phyloP scores from a whole-genome alignment of 441 rosid species.

The Jatropha podagrica region DNA sequence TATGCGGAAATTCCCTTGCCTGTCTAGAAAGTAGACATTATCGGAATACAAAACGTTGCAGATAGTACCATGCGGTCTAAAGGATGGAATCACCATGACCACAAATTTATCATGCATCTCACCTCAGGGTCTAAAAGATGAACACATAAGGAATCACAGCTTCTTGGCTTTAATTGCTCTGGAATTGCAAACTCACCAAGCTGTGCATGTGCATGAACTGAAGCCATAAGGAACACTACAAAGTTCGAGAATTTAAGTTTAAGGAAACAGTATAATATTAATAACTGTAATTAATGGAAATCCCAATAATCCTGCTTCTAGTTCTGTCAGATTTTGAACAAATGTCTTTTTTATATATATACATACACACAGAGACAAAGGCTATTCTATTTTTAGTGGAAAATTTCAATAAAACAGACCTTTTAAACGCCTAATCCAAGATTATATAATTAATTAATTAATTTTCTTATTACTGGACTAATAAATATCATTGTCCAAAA shows the following conservation, averaged over 20 bases:
- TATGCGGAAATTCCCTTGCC: background rate
- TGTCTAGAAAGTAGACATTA: background rate
- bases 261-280: too few relatives aligned
- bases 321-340: background rate
- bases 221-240: background rate
- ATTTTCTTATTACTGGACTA: background rate
- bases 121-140: too few relatives aligned
- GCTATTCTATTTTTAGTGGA: background rate
- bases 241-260: too few relatives aligned
- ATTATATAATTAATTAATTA: background rate
- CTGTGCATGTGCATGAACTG: background rate
- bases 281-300: too few relatives aligned
- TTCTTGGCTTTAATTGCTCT: background rate
- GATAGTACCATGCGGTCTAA: background rate
- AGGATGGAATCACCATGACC: background rate
- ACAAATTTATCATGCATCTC: background rate
- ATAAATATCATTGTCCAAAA: slow-evolving; percentile 10
- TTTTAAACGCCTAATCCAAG: too few relatives aligned
- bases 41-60: background rate
- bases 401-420: background rate
- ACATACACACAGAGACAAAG: background rate
- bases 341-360: background rate
- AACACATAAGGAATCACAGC: background rate
- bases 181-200: background rate
- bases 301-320: background rate